Evolutionary conservation across 306 rosid genomes (phyloP).

Genomic region (Corylus heterophylla): DNA sequence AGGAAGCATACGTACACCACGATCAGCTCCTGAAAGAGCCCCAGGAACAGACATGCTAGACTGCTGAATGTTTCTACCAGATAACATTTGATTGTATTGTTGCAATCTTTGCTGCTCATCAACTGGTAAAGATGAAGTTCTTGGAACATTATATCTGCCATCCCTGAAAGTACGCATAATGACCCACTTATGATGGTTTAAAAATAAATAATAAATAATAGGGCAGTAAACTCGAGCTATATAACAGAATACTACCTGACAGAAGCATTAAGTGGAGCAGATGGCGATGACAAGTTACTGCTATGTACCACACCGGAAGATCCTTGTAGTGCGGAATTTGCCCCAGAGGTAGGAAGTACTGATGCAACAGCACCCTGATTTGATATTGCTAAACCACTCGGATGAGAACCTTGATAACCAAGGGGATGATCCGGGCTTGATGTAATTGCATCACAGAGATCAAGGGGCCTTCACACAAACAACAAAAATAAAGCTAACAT

Average conservation of each 20-base stretch:
- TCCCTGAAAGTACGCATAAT: slow-evolving; percentile 52
- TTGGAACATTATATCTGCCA: slow-evolving; percentile 66
- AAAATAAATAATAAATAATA: not conserved
- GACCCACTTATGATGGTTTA: not conserved
- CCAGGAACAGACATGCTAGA: slow-evolving; percentile 69
- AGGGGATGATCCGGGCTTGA: slow-evolving; percentile 60
- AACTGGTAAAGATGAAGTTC: slow-evolving; percentile 66
- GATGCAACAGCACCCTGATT: slow-evolving; percentile 68
- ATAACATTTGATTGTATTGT: slow-evolving; percentile 73
- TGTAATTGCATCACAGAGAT: slow-evolving; percentile 78
- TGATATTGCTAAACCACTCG: slow-evolving; percentile 65
- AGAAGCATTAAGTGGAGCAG: slow-evolving; percentile 56
- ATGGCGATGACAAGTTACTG: slow-evolving; percentile 57
- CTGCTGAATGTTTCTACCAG: slow-evolving; percentile 75
- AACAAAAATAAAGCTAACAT: slow-evolving; percentile 11
- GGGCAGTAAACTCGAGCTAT: slow-evolving; percentile 3
- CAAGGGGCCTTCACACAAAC: slow-evolving; percentile 86
- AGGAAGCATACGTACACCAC: slow-evolving; percentile 77
- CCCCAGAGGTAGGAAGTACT: slow-evolving; percentile 61
- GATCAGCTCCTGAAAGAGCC: slow-evolving; percentile 77
- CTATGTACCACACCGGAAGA: slow-evolving; percentile 72
- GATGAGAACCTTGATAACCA: slow-evolving; percentile 78
- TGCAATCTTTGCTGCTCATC: slow-evolving; percentile 94
- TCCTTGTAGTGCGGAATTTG: slow-evolving; percentile 66
- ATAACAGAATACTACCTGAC: slow-evolving; percentile 55